These are phyloP conservation scores for Fraxinus floribunda DNA, from an alignment of 305 asterid genomes.

Conservation along the genomic window DNA sequence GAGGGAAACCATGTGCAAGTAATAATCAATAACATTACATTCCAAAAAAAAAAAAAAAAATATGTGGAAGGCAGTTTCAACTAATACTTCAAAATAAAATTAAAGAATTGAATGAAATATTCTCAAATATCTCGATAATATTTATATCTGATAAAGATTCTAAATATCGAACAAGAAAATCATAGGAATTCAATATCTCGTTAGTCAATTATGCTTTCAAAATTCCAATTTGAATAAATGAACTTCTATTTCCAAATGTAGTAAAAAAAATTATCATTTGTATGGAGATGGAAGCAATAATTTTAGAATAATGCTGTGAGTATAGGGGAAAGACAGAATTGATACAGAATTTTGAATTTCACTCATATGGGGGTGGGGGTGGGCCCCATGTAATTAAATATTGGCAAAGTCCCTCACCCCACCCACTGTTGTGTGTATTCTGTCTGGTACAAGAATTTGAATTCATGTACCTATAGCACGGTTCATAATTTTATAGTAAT, in stretches of 20 bases:
- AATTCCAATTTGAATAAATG: neutral
- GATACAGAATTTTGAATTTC: no score
- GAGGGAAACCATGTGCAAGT: neutral
- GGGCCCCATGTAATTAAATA: no score
- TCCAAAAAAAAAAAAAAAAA: neutral
- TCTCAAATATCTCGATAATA: neutral
- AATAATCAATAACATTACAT: slow-evolving; percentile 9
- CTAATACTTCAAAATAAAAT: slow-evolving; percentile 11
- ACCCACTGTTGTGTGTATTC: no score
- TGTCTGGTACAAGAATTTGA: no score
- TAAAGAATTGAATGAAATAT: neutral
- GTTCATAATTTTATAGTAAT: no score
- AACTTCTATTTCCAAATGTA: neutral
- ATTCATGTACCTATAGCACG: no score
- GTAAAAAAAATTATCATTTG: neutral
- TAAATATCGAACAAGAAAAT: no score
- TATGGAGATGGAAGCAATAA: neutral
- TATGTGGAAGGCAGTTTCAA: neutral
- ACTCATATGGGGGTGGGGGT: no score
- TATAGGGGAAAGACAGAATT: no score
- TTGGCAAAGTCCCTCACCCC: no score
- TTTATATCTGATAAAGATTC: neutral
- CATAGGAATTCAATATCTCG: neutral
- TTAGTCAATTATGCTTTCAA: neutral
- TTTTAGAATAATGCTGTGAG: no score